phyloP scores from a whole-genome alignment of 805 yeast genomes.

The Danielia oregonensis region DNA sequence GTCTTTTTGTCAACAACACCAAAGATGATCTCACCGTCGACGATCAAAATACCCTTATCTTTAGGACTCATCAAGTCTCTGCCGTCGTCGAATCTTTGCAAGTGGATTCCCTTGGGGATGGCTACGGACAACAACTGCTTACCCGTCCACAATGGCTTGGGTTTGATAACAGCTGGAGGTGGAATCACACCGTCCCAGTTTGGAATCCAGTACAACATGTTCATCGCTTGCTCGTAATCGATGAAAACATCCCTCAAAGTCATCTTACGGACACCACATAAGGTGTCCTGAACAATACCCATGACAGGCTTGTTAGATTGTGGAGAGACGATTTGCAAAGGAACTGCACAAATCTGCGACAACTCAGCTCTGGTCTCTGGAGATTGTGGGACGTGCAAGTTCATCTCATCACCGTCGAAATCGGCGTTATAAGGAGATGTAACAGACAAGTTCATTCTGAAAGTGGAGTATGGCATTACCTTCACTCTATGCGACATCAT shows the following conservation, averaged over 20 bases:
- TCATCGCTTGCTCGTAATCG: conserved; percentile 93
- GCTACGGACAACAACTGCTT: conserved; percentile 90
- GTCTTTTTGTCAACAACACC: conserved; percentile 98
- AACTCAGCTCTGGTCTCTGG: conserved; percentile 97
- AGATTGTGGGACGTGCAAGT: conserved; percentile 97
- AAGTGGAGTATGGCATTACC: conserved; percentile 98
- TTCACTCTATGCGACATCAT: conserved; percentile 99
- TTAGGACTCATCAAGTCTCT: conserved; percentile 79
- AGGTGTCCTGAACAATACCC: conserved; percentile 99
- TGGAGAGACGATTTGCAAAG: conserved; percentile 95
- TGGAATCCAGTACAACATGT: conserved; percentile 96
- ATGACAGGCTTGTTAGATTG: conserved; percentile 98
- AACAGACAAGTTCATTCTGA: conserved; percentile 92
- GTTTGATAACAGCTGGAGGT: conserved; percentile 88
- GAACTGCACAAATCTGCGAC: conserved; percentile 93
- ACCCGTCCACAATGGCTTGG: conserved; percentile 97
- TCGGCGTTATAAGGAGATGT: conserved; percentile 99
- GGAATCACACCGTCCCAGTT: conserved; percentile 99
- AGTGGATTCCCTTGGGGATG: conserved; percentile 92
- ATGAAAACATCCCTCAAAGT: conserved; percentile 86
- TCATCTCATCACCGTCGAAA: conserved; percentile 99
- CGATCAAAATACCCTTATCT: conserved; percentile 93
- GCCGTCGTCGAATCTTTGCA: conserved; percentile 91
- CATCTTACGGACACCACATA: conserved; percentile 96
- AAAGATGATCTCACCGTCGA: conserved; percentile 93